Evolutionary conservation across 345 rosid species (phyloP), one percentile per base, ranked within the genome.

Genomic region (Schrenkiella parvula): DNA sequence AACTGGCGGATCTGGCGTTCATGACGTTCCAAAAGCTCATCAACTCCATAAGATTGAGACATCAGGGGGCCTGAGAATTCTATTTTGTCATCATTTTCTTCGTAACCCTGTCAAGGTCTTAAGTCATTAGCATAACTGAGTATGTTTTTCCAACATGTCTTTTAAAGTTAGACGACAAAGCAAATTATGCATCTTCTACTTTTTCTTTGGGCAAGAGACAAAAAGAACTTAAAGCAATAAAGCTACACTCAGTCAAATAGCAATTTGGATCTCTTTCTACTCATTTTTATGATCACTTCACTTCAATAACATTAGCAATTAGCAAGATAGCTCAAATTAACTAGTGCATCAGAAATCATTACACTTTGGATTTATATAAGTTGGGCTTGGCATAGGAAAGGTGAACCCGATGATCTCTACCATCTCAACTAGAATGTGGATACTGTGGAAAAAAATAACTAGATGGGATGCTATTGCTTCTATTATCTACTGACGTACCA

Each of bases 1-100:
- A 91, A 87, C 65, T 91, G 99, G 47, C 95, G 97, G 69, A 95
- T 91, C 54, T 87, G 87, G 35, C 95, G 91, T 37, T 95, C 99
- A 5, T 88, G 91, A 63, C 83, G 87, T 80, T 85, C 84, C 57
- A 95, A 76, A 75, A 89, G 90, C 68, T 91, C 99, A 76, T 91
- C 97, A 21, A 88, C 78, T 76, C 92, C 87, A 59, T 91, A 84
- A 32, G 97, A 72, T 43, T 89, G 92, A 69, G 96, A 81, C 79
- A 95, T 68, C 77, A 95, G 71, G 31, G 99, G 99, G 51, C 96
- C 97, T 26, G 99, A 91, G 80, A 87, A 89, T 42, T 95, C 95
- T 18, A 95, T 89, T 78, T 85, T 85, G 22, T 84, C 93, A 51
- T 79, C 88, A 46, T 87, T 80, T 23, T 68, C 79, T 68, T 52